Conservation (phyloP, 108 stramenopile species). For the Cylindrotheca closterium region DNA sequence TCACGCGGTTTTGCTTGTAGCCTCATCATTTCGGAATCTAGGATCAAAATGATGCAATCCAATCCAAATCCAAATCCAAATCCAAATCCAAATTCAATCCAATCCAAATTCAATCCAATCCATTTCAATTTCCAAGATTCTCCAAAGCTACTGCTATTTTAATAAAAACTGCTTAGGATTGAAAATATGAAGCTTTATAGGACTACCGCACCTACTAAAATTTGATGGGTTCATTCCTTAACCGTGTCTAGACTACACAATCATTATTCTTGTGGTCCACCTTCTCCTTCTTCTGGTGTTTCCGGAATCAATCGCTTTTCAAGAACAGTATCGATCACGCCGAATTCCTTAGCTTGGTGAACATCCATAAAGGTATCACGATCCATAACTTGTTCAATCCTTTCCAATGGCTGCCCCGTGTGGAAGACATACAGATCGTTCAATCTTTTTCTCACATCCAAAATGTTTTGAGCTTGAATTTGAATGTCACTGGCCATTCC, state of each 20-base stretch:
- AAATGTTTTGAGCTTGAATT: conserved; percentile 87
- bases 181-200: no score
- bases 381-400: conserved; percentile 94
- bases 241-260: not conserved
- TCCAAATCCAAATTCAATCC: no score
- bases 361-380: conserved; percentile 93
- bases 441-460: conserved; percentile 68
- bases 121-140: no score
- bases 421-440: conserved; percentile 88
- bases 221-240: no score
- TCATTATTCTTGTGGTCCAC: not conserved
- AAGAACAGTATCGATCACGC: conserved; percentile 90
- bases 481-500: conserved; percentile 96
- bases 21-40: no score
- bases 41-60: no score
- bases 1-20: no score
- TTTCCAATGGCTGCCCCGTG: conserved; percentile 71
- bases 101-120: no score
- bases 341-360: conserved; percentile 85
- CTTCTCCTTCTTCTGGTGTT: not conserved
- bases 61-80: no score
- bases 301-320: conserved; percentile 57
- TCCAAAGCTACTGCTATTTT: no score
- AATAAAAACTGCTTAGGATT: no score
- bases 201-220: no score